Evolutionary conservation across 2,329 filamentous ascomycete genomes (phyloP).

Genomic region (Microsporum audouinii): DNA sequence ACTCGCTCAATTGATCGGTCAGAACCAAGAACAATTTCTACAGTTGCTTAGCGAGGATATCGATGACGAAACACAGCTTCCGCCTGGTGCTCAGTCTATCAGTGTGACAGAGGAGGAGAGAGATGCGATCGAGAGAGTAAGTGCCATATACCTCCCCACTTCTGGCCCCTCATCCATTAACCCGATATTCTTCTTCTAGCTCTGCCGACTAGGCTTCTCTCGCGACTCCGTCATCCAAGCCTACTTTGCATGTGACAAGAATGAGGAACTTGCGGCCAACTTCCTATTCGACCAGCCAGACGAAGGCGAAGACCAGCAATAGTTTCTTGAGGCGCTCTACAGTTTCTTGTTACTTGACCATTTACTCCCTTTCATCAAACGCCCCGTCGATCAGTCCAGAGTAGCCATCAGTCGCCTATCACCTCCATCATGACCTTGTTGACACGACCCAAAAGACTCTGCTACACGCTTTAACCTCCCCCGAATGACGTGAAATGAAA

Average conservation of each 20-base stretch:
- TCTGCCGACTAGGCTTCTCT: constrained; percentile 87
- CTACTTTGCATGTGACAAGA: constrained; percentile 99
- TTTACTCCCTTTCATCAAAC: not conserved
- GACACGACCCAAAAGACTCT: not conserved
- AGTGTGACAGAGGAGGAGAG: constrained; percentile 91
- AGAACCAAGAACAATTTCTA: constrained; percentile 88
- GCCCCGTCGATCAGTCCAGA: not conserved
- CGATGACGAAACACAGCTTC: constrained; percentile 64
- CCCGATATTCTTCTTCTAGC: constrained; percentile 36
- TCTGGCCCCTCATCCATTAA: not conserved
- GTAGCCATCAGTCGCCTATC: not conserved
- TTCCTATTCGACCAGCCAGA: constrained; percentile 96
- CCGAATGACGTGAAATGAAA: not conserved
- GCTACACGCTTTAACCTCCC: not conserved
- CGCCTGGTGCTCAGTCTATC: constrained; percentile 63
- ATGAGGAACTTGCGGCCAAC: constrained; percentile 95
- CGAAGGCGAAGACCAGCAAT: constrained; percentile 45
- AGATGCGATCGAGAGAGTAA: constrained; percentile 88
- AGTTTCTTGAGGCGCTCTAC: not conserved
- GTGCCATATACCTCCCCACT: constrained; percentile 21
- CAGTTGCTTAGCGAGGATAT: constrained; percentile 78
- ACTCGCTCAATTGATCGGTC: constrained; percentile 79
- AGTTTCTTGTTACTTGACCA: not conserved
- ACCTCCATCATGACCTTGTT: not conserved
- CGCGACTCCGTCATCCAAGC: constrained; percentile 91